Evolutionary conservation across 768 basidiomycete species (phyloP).

Genomic region (Leccinum obscurum): DNA sequence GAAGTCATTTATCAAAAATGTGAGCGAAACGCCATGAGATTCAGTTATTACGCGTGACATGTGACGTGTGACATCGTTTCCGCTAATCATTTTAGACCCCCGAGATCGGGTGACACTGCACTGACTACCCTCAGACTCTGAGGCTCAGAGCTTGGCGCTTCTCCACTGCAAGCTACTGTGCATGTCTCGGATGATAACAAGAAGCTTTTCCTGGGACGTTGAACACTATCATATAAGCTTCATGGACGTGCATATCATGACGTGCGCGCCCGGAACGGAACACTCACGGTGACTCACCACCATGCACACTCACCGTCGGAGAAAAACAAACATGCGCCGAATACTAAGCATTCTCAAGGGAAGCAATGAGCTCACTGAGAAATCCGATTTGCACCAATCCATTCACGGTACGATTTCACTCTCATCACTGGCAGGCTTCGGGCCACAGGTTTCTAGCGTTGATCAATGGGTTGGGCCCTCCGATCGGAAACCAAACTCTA

Average conservation of each 20-base stretch:
- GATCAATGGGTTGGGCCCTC: neutral
- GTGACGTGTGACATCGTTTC: neutral
- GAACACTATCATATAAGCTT: neutral
- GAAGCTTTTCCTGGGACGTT: neutral
- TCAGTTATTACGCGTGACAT: neutral
- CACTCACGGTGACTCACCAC: neutral
- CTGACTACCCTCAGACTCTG: neutral
- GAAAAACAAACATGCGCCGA: too few species aligned
- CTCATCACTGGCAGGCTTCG: neutral
- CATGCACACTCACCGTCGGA: neutral
- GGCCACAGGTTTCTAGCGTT: too few species aligned
- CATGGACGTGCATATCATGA: neutral
- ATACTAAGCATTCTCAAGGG: neutral
- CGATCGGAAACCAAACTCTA: neutral
- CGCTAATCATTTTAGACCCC: neutral
- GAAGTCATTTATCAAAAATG: neutral
- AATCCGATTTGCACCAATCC: neutral
- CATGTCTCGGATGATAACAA: neutral
- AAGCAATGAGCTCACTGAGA: neutral
- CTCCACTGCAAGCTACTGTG: neutral
- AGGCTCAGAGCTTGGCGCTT: neutral
- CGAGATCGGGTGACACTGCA: neutral
- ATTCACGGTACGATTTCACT: neutral
- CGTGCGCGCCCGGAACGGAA: neutral
- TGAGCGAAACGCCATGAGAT: neutral